These are phyloP conservation scores for Cyberlindnera americana DNA, from an alignment of 805 yeast genomes.

Conservation along the genomic window DNA sequence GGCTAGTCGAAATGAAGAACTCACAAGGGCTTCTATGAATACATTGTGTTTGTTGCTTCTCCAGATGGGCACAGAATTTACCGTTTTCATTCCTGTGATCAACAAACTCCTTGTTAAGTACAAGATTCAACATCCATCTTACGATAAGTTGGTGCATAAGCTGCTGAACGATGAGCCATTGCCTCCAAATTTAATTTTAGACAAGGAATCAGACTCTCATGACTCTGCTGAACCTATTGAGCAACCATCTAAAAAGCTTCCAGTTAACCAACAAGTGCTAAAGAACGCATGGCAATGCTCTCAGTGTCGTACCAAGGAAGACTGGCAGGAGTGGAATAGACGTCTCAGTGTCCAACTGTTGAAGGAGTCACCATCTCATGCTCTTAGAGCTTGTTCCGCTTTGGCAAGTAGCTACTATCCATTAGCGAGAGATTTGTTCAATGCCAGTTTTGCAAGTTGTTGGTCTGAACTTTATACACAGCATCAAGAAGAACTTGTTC, in stretches of 20 bases:
- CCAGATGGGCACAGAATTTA: slow-evolving; percentile 82
- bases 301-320: slow-evolving; percentile 85
- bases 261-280: slow-evolving; percentile 59
- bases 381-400: slow-evolving; percentile 87
- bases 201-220: slow-evolving; percentile 46
- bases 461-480: slow-evolving; percentile 91
- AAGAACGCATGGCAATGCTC: slow-evolving; percentile 90
- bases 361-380: slow-evolving; percentile 92
- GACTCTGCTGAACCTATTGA: slow-evolving; percentile 50
- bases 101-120: slow-evolving; percentile 60
- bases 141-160: slow-evolving; percentile 78
- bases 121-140: slow-evolving; percentile 65
- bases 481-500: slow-evolving; percentile 85
- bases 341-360: slow-evolving; percentile 79
- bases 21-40: slow-evolving; percentile 64
- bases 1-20: slow-evolving; percentile 47
- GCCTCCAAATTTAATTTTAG: slow-evolving; percentile 70
- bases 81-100: slow-evolving; percentile 81
- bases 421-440: slow-evolving; percentile 84
- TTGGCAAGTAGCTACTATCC: slow-evolving; percentile 86
- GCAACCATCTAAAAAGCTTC: slow-evolving; percentile 68
- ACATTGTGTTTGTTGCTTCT: slow-evolving; percentile 72
- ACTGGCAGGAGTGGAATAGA: slow-evolving; percentile 98
- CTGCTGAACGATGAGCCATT: slow-evolving; percentile 81
- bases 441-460: slow-evolving; percentile 91